Evolutionary conservation across 495 filamentous ascomycete genomes (phyloP).

Genomic region (Saxophila tyrrhenica): DNA sequence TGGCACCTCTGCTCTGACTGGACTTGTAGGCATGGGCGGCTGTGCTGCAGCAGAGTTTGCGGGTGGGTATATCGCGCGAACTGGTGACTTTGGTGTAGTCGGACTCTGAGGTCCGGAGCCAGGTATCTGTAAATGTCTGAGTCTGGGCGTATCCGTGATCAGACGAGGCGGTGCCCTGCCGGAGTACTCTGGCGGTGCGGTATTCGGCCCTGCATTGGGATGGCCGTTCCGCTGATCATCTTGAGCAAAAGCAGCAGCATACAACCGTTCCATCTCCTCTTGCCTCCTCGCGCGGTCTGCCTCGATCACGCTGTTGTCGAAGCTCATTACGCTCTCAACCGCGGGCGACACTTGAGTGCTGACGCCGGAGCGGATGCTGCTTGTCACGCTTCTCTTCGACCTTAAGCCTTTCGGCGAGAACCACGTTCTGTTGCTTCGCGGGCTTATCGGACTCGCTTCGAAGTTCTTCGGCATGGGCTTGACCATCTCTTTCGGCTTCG

Average conservation of each 20-base stretch:
- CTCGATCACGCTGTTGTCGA: constrained; percentile 66
- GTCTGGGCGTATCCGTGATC: constrained; percentile 11
- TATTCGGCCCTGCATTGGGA: neutral
- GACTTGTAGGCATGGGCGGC: constrained; percentile 13
- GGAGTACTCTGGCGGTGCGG: constrained; percentile 6
- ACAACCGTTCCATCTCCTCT: constrained; percentile 76
- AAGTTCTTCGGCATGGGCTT: constrained; percentile 29
- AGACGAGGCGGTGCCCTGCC: constrained; percentile 9
- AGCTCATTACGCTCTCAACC: constrained; percentile 41
- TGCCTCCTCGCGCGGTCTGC: constrained; percentile 61
- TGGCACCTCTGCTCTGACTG: constrained; percentile 12
- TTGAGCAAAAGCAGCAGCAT: constrained; percentile 82
- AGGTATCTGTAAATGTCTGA: constrained; percentile 10
- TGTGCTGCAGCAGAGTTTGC: constrained; percentile 11
- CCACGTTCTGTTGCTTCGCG: constrained; percentile 29
- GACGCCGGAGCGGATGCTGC: constrained; percentile 25
- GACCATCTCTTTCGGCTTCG: constrained; percentile 53
- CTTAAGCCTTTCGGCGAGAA: constrained; percentile 26
- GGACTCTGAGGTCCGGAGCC: constrained; percentile 7
- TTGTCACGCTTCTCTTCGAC: constrained; percentile 29
- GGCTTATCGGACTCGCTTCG: constrained; percentile 24
- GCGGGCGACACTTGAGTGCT: constrained; percentile 24
- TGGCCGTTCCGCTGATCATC: constrained; percentile 49
- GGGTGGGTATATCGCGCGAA: constrained; percentile 33
- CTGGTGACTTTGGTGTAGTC: constrained; percentile 15